Evolutionary conservation across 306 rosid genomes (phyloP), one percentile per base, ranked within the genome.

Genomic region (Sesbania bispinosa): DNA sequence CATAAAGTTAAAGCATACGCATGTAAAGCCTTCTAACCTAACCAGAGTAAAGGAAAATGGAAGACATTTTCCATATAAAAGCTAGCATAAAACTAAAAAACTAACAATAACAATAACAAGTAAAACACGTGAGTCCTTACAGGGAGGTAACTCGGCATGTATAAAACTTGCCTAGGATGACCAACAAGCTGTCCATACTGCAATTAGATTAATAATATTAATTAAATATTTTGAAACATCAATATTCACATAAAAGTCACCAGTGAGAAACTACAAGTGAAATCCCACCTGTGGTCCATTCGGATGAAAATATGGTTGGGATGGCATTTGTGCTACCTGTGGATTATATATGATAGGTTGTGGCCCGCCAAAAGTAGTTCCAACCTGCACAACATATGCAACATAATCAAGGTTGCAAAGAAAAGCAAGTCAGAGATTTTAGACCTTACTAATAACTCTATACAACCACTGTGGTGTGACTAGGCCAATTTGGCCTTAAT

Each of bases 111-210:
- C 19, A 2, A 50, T 3, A 38, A 48, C 8, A 29, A 62, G 20
- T 23, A 67, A 35, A 38, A 54, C 15, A 10, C 26, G 60, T 33
- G 50, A 79, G 79, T 64, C 46, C 98, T 90, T 94, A 94, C 98
- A 80, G 92, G 92, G 64, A 78, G 86, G 81, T 87, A 89, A 84
- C 69, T 76, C 18, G 86, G 97, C 98, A 90, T 58, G 84, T 86
- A 91, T 45, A 83, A 19, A 67, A 85, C 87, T 74, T 81, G 99
- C 79, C 99, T 86, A 58, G 90, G 99, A 69, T 86, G 97, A 66
- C 92, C 89, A 77, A 81, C 64, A 72, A 84, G 83, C 54, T 82
- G 99, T 62, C 90, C 97, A 72, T 89, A 94, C 97, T 94, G 93
- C 88, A 80, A 54, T 67, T 26, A 46, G 48, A 78, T 57, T 55